These are phyloP conservation scores for Gaeumannomyces tritici DNA, from an alignment of 2,329 filamentous ascomycete genomes.

Conservation along the genomic window DNA sequence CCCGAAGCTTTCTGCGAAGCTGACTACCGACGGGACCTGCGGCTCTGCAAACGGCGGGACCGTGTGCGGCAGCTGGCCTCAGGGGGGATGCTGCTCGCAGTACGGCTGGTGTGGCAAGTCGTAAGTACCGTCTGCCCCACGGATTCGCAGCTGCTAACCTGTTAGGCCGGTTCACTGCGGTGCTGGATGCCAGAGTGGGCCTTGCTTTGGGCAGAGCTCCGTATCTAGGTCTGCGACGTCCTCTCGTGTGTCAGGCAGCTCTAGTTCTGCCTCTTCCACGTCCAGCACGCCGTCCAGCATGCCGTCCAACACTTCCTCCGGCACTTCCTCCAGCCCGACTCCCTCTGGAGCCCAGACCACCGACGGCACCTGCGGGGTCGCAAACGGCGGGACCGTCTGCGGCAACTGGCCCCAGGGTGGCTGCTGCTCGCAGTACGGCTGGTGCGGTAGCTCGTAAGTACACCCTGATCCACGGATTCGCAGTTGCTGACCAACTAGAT, in stretches of 20 bases:
- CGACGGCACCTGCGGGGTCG: not conserved
- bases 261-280: too few relatives aligned
- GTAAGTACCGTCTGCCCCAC: not conserved
- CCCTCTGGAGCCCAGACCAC: not conserved
- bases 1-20: not conserved
- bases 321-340: too few relatives aligned
- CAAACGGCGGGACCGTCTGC: conserved; percentile 1
- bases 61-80: conserved; percentile 2
- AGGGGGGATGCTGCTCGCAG: conserved; percentile 1
- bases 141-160: not conserved
- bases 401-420: not conserved
- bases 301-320: too few relatives aligned
- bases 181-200: not conserved
- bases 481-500: too few relatives aligned
- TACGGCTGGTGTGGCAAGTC: conserved; percentile 2
- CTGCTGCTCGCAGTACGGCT: conserved; percentile 2
- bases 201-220: not conserved
- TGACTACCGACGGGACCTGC: not conserved
- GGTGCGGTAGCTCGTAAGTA: not conserved
- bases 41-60: not conserved
- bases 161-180: not conserved
- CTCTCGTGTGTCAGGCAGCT: too few relatives aligned
- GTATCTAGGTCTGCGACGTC: too few relatives aligned
- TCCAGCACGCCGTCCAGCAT: not conserved
- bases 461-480: too few relatives aligned